A percentile compares a stretch with the other conserved stretches of the same genome.
Evolutionary conservation across 1,139 yeast species (phyloP).

Genomic region (Kurtzmaniella quercitrusa): DNA sequence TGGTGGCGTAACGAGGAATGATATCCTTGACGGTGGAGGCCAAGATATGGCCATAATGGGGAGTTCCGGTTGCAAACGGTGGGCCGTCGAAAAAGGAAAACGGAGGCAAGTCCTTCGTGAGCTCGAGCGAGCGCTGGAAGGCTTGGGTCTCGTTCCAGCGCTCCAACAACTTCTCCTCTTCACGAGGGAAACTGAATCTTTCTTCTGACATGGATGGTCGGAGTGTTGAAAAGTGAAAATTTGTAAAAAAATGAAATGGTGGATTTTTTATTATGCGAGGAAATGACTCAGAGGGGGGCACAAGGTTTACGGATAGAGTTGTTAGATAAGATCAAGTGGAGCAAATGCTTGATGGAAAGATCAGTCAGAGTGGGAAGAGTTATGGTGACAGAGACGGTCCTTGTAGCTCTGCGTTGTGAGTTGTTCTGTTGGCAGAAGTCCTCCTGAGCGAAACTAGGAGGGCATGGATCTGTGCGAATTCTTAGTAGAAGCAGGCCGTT

Average conservation of each 20-base stretch:
- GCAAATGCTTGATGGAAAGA: too few species aligned
- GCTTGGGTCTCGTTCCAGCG: constrained; percentile 92
- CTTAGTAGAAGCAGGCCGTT: not conserved
- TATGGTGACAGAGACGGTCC: too few species aligned
- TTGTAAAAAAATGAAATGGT: not conserved
- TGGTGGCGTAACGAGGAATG: constrained; percentile 95
- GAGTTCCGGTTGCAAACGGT: constrained; percentile 98
- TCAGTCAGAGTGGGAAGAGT: too few species aligned
- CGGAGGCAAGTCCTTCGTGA: constrained; percentile 80
- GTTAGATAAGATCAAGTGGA: too few species aligned
- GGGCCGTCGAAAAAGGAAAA: constrained; percentile 98
- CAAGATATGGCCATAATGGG: constrained; percentile 96
- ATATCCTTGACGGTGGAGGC: constrained; percentile 97
- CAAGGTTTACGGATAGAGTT: too few species aligned
- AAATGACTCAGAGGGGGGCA: not conserved
- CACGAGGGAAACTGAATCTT: constrained; percentile 68
- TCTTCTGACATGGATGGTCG: constrained; percentile 7
- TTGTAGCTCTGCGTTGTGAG: too few species aligned
- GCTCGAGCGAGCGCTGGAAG: constrained; percentile 78
- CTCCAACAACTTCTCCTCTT: constrained; percentile 75
- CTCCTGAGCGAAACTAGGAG: too few species aligned
- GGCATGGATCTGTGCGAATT: too few species aligned
- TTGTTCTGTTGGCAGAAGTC: too few species aligned
- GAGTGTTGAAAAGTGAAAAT: constrained; percentile 2
- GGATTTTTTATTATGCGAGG: not conserved